Base-by-base conservation (phyloP, 345 rosid genomes). In the Noccaea bulbosa region DNA sequence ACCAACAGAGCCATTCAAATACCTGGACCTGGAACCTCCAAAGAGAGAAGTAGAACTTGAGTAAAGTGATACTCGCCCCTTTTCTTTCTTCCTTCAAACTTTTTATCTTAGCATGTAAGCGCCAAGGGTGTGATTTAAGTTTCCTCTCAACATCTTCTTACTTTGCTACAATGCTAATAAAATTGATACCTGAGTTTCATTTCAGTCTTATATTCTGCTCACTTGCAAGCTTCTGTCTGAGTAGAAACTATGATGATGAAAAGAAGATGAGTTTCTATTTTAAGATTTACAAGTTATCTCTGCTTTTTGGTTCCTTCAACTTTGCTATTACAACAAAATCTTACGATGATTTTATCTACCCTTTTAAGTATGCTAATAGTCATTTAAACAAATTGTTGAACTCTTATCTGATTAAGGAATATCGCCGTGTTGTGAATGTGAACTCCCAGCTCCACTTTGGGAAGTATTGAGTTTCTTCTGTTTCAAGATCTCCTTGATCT, bases 21-120 rank as follows among this genome's bases (percentile, higher is more conserved):
- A 91, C 71, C 80, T 94, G 83, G 83, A 91, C 79, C 62, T 89
- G 52, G 96, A 94, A 67, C 89, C 96, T 44, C 96, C 87, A 11
- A 85, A 70, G 71, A 82, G 82, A 65, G 96, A 91, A 80, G 88
- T 76, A 70, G 83, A 82, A 32, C 86, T 86, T 5, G 96, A 89
- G 76, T 88, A 73, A 78, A 62, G 7, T 39, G 45, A 45, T 27
- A 11, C 51, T 61, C 73, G n/a, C 74, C 62, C 55, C 11, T 30
- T 46, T 49, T 30, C 17, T 44, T 24, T 27, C 45, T 43, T 37
- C 58, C 17, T 54, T 55, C 12, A 0, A 38, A 54, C 59, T 37
- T 61, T 52, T 16, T 33, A 75, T 6, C 54, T 47, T 58, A 54
- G 20, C 50, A 44, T 75, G 73, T 46, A 69, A 53, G 58, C 46